phyloP scores from a whole-genome alignment of 345 rosid genomes.

The Corymbia maculata region DNA sequence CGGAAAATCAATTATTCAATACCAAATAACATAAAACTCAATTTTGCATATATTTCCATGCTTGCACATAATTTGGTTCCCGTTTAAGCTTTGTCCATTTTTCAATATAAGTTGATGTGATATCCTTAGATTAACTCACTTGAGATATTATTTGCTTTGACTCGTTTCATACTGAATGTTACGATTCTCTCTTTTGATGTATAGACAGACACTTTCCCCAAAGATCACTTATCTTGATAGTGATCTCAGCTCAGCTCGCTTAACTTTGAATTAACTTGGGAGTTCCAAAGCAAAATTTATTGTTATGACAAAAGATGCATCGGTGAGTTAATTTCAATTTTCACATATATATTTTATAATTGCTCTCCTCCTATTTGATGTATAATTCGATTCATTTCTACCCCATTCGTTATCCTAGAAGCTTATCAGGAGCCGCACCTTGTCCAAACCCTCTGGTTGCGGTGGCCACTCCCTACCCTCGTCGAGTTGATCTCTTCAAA shows the following conservation, averaged over 20 bases:
- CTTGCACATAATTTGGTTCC: background rate
- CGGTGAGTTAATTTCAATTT: accelerated
- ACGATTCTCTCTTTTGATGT: accelerated
- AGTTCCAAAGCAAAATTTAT: no score
- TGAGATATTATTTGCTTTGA: accelerated
- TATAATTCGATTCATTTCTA: accelerated
- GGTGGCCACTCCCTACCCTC: accelerated
- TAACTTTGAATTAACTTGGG: no score
- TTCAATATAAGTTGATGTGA: background rate
- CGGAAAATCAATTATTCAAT: background rate
- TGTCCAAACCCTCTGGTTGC: no score
- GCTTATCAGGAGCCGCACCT: accelerated
- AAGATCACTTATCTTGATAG: no score
- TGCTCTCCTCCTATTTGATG: accelerated
- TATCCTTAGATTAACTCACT: no score
- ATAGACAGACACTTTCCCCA: accelerated
- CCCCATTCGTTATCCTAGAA: accelerated
- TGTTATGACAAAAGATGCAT: accelerated
- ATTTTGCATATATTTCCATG: background rate
- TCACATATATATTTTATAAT: no score
- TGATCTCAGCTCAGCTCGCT: no score
- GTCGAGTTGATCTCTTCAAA: accelerated
- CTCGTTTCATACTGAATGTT: accelerated
- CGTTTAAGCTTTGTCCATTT: background rate
- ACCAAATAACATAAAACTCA: background rate